Percentiles rank a stretch among this genome's conserved stretches.
These are phyloP conservation scores for Aspergillus campestris DNA, from an alignment of 495 filamentous ascomycete species.

Conservation along the genomic window DNA sequence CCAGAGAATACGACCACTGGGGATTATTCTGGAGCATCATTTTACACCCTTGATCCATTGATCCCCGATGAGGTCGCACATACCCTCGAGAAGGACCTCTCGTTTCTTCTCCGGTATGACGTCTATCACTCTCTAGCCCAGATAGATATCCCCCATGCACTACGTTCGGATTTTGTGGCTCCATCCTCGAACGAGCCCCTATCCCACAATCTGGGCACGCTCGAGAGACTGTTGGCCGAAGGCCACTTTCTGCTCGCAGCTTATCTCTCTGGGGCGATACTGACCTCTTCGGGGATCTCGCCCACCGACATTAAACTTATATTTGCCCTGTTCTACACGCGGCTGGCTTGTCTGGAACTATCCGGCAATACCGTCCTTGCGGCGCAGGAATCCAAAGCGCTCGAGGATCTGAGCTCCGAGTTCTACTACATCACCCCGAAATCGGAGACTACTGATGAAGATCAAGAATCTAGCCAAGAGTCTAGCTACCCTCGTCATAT, in stretches of 20 bases:
- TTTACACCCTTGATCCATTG: constrained; percentile 25
- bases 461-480: constrained; percentile 28
- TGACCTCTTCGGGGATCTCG: constrained; percentile 38
- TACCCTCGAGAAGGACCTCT: constrained; percentile 57
- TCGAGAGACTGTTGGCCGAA: constrained; percentile 65
- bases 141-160: constrained; percentile 54
- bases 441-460: constrained; percentile 10
- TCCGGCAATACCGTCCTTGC: constrained; percentile 62
- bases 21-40: constrained; percentile 20
- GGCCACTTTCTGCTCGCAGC: constrained; percentile 57
- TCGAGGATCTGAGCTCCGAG: constrained; percentile 68
- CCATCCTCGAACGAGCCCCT: constrained; percentile 30
- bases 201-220: constrained; percentile 26
- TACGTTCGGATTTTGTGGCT: constrained; percentile 41
- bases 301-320: constrained; percentile 53
- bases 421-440: constrained; percentile 53
- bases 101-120: constrained; percentile 66
- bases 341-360: constrained; percentile 74
- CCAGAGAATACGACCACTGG: constrained; percentile 8
- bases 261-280: constrained; percentile 30
- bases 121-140: constrained; percentile 73
- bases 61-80: constrained; percentile 28
- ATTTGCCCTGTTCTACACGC: constrained; percentile 71
- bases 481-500: constrained; percentile 39
- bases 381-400: constrained; percentile 72